Evolutionary conservation across 2,329 filamentous ascomycete genomes (phyloP).

Genomic region (Penicillium polonicum): DNA sequence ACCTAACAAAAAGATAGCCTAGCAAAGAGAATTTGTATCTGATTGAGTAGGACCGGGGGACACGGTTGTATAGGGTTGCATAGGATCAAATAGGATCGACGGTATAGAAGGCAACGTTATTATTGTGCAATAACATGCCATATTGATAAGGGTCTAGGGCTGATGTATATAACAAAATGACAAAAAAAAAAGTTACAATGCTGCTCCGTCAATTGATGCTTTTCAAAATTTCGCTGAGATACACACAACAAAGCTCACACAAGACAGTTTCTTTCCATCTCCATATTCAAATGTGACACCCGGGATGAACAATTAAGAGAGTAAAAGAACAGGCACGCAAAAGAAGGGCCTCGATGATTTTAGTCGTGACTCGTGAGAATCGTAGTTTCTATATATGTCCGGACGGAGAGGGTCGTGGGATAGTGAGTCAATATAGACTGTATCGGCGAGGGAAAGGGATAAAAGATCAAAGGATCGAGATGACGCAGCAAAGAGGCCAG

Average conservation of each 20-base stretch:
- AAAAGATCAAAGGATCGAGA: neutral
- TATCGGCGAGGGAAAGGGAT: slow-evolving; percentile 7
- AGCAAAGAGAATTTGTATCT: too few species aligned
- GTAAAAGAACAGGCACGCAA: neutral
- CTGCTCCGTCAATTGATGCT: neutral
- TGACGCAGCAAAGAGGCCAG: neutral
- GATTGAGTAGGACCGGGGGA: too few species aligned
- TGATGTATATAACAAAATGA: neutral
- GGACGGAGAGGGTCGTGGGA: neutral
- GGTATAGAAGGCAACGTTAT: too few species aligned
- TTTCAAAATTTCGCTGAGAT: neutral
- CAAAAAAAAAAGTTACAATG: neutral
- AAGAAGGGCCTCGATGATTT: slow-evolving; percentile 17
- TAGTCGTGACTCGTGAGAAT: slow-evolving; percentile 26
- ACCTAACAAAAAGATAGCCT: too few species aligned
- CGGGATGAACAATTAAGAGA: slow-evolving; percentile 29
- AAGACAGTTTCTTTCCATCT: neutral
- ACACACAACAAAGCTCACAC: neutral
- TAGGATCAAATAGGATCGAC: too few species aligned
- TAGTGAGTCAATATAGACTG: slow-evolving; percentile 18
- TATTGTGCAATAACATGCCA: neutral
- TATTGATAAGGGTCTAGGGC: neutral
- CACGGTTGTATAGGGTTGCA: neutral
- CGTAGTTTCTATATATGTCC: slow-evolving; percentile 26
- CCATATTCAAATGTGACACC: neutral